These are phyloP conservation scores for Amphichorda felina DNA, from an alignment of 2,329 filamentous ascomycete species.

Conservation along the genomic window DNA sequence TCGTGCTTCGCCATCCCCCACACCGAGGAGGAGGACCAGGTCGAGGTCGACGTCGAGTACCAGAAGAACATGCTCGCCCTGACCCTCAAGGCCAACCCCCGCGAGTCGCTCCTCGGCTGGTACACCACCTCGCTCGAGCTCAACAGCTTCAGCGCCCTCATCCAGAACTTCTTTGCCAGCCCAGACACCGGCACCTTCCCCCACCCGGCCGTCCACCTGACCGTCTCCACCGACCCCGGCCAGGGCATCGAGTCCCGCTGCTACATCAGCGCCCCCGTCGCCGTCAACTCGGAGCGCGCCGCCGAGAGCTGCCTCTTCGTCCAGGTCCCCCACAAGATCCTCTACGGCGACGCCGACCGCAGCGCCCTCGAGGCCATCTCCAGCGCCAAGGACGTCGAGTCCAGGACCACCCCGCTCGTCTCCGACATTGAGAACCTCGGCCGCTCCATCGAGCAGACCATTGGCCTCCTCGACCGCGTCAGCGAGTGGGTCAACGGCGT, in stretches of 20 bases:
- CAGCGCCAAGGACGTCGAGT: constrained; percentile 67
- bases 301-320: constrained; percentile 96
- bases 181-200: constrained; percentile 96
- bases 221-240: constrained; percentile 80
- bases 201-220: constrained; percentile 94
- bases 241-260: constrained; percentile 81
- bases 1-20: constrained; percentile 97
- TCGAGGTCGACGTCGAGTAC: constrained; percentile 99
- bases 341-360: constrained; percentile 65
- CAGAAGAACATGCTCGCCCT: constrained; percentile 98
- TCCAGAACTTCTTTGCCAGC: constrained; percentile 96
- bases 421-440: constrained; percentile 87
- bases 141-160: constrained; percentile 96
- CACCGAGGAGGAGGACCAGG: constrained; percentile 96
- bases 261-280: constrained; percentile 92
- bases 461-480: constrained; percentile 83
- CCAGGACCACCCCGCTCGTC: constrained; percentile 59
- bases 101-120: constrained; percentile 92
- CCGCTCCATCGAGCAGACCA: constrained; percentile 73
- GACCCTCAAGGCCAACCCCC: constrained; percentile 86
- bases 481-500: constrained; percentile 88
- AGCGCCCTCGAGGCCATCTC: constrained; percentile 69
- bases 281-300: constrained; percentile 87
- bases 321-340: constrained; percentile 88
- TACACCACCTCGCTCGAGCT: constrained; percentile 95